Conservation (phyloP, 139 green algal genomes). For the Chlamydomonas applanata region DNA sequence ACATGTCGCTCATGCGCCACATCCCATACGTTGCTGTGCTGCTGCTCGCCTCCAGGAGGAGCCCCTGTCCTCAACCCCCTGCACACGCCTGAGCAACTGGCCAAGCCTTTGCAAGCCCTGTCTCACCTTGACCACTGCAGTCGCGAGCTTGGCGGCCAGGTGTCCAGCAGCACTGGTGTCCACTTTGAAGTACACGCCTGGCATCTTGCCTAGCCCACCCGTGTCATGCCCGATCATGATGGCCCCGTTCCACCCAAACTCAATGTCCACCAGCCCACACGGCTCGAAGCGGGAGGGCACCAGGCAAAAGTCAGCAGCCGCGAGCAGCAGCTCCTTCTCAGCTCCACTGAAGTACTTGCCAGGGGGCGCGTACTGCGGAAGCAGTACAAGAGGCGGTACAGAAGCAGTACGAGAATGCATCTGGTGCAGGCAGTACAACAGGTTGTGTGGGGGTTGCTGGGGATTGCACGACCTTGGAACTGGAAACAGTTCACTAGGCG, state of each 20-base stretch:
- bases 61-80: too few relatives aligned
- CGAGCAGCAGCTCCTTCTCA: slow-evolving; percentile 78
- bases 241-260: slow-evolving; percentile 28
- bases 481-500: too few relatives aligned
- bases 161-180: slow-evolving; percentile 16
- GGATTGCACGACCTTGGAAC: too few relatives aligned
- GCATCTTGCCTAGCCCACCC: slow-evolving; percentile 31
- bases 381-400: too few relatives aligned
- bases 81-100: too few relatives aligned
- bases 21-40: too few relatives aligned
- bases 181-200: slow-evolving; percentile 29
- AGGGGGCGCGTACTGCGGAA: neutral
- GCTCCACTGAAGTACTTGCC: slow-evolving; percentile 2
- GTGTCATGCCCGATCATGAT: slow-evolving; percentile 29
- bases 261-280: slow-evolving; percentile 83
- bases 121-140: neutral
- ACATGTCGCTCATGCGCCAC: too few relatives aligned
- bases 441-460: neutral
- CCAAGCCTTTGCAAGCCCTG: too few relatives aligned
- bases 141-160: slow-evolving; percentile 18
- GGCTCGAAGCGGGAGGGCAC: slow-evolving; percentile 96
- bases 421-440: neutral
- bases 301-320: slow-evolving; percentile 92
- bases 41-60: too few relatives aligned
- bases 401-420: too few relatives aligned